Evolutionary conservation across 148 eudicot species (phyloP), one percentile per base, ranked within the genome.

Genomic region (Cornus controversa): DNA sequence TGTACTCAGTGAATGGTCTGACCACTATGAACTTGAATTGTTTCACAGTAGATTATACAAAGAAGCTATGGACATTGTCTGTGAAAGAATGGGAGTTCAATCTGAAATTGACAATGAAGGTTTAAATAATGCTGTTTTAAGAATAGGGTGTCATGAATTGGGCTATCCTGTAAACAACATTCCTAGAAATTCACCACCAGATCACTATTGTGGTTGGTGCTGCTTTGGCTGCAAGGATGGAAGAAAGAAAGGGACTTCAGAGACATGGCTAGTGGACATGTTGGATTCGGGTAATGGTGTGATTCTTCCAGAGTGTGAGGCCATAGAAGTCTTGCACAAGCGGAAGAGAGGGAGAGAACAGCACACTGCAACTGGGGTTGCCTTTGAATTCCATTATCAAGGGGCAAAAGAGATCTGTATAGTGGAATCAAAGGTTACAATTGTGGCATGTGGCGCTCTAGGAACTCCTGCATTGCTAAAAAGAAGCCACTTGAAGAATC

Each of bases 121-220:
- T 16, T 85, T 93, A 54, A 85, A 83, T 45, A 93, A 88, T 66
- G 85, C 79, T 20, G 82, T 93, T 27, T 67, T 93, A 63, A 82
- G 93, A 72, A 87, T 77, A 75, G 97, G 97, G 72, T 93, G 97
- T 64, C 26, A 82, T 1, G 88, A 90, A 69, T 81, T 93, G 31
- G 97, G 97, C 23, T 88, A 91, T 75, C 86, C 87, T 5, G 79
- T 88, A 2, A 65, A 70, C 2, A 81, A 67, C 20, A 85, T 93
- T 5, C 91, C 97, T 0, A 69, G 91, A 31, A 93, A 93, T 47
- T 70, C 97, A 1, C 75, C 89, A 0, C 25, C 76, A 0, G 87
- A 93, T 81, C 97, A 93, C 62, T 87, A 87, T 70, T 93, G 97
- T 54, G 97, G 97, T 4, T 91, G 97, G 97, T 93, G 97, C 57